Conservation (phyloP, 2,329 filamentous ascomycete species). For the Colletotrichum sansevieriae region DNA sequence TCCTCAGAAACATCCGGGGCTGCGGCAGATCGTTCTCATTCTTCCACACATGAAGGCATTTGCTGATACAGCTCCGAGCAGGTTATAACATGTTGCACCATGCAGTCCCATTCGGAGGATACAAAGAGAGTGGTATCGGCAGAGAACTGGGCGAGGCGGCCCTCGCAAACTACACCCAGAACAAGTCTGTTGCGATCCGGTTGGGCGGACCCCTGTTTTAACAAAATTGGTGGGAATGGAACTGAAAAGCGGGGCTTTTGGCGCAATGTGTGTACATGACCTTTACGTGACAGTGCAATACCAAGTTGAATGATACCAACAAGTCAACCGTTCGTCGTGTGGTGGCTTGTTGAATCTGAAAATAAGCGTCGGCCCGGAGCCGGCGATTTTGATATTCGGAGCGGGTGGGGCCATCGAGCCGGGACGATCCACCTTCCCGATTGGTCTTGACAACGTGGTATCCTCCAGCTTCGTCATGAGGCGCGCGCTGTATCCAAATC, state of each 20-base stretch:
- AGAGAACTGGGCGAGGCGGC: constrained; percentile 80
- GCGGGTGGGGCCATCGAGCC: background rate
- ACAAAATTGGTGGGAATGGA: constrained; percentile 27
- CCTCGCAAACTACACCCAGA: constrained; percentile 76
- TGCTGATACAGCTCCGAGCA: constrained; percentile 23
- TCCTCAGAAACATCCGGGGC: background rate
- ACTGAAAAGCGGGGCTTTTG: constrained; percentile 35
- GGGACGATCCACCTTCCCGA: background rate
- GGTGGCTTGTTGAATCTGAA: background rate
- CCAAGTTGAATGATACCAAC: constrained; percentile 38
- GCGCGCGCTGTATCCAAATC: too few relatives aligned
- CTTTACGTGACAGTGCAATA: constrained; percentile 38
- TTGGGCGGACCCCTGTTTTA: constrained; percentile 60
- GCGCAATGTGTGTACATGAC: constrained; percentile 42
- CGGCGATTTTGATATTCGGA: background rate
- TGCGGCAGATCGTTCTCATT: background rate
- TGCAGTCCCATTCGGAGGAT: constrained; percentile 78
- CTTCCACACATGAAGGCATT: background rate
- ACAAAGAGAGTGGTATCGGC: constrained; percentile 83
- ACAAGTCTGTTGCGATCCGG: constrained; percentile 74
- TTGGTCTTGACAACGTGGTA: too few relatives aligned
- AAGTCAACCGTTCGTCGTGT: background rate
- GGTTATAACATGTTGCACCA: constrained; percentile 79
- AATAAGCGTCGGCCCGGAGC: background rate
- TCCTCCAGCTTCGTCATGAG: too few relatives aligned